Conservation (phyloP, 2,329 filamentous ascomycete genomes). For the Graphiopsis chlorocephala region DNA sequence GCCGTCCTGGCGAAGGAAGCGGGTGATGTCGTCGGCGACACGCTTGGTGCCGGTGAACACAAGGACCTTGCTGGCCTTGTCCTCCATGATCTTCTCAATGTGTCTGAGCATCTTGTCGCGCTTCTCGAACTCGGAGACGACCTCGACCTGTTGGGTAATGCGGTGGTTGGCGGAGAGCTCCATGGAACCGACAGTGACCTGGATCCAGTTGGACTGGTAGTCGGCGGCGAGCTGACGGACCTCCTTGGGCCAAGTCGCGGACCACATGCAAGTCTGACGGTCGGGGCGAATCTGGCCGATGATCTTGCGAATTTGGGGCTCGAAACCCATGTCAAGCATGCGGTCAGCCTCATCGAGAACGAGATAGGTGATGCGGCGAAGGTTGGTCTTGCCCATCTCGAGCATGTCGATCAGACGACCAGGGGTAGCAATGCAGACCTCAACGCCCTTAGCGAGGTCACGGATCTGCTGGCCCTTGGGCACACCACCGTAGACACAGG, state of each 20-base stretch:
- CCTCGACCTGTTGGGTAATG: slow-evolving; percentile 96
- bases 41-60: slow-evolving; percentile 87
- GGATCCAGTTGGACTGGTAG: slow-evolving; percentile 93
- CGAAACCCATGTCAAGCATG: slow-evolving; percentile 99
- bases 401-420: slow-evolving; percentile 98
- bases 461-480: slow-evolving; percentile 97
- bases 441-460: slow-evolving; percentile 89
- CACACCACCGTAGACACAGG: slow-evolving; percentile 98
- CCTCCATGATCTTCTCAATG: slow-evolving; percentile 95
- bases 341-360: slow-evolving; percentile 98
- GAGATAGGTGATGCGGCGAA: slow-evolving; percentile 95
- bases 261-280: slow-evolving; percentile 99
- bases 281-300: slow-evolving; percentile 96
- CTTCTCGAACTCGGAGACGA: slow-evolving; percentile 95
- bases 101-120: slow-evolving; percentile 97
- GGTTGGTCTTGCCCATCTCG: slow-evolving; percentile 95
- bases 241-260: slow-evolving; percentile 98
- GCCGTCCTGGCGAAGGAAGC: slow-evolving; percentile 94
- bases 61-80: slow-evolving; percentile 90
- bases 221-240: slow-evolving; percentile 87
- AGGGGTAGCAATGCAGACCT: slow-evolving; percentile 97
- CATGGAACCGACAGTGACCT: slow-evolving; percentile 97
- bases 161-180: slow-evolving; percentile 95
- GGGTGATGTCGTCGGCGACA: slow-evolving; percentile 95
- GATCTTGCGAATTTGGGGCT: slow-evolving; percentile 98